A percentile compares a stretch with the other conserved stretches of the same genome.
phyloP scores from a whole-genome alignment of 2,329 filamentous ascomycete species.

The Fusarium sp. region DNA sequence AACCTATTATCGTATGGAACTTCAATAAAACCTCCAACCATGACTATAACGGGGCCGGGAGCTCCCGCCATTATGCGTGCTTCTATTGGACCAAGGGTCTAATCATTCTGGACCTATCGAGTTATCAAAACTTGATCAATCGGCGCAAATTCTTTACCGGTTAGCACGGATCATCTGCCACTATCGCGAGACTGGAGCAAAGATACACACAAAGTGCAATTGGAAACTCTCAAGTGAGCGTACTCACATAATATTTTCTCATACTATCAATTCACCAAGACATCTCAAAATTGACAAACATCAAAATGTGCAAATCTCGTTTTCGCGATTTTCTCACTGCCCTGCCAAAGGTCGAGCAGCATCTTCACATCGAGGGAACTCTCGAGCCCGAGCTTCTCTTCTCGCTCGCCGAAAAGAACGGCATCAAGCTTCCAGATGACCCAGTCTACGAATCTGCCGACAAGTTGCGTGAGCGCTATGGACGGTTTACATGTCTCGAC shows the following conservation, averaged over 20 bases:
- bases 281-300: background rate
- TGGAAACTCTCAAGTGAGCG: constrained; percentile 4
- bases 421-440: constrained; percentile 74
- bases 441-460: constrained; percentile 74
- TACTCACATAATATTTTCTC: background rate
- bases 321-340: constrained; percentile 72
- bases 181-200: background rate
- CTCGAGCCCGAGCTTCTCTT: constrained; percentile 80
- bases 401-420: constrained; percentile 76
- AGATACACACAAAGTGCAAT: background rate
- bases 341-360: constrained; percentile 86
- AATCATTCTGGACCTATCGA: constrained; percentile 27
- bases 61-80: constrained; percentile 32
- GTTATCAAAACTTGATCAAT: constrained; percentile 19
- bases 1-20: background rate
- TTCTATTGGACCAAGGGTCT: constrained; percentile 30
- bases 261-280: background rate
- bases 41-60: constrained; percentile 33
- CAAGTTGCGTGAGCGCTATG: constrained; percentile 75
- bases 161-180: background rate
- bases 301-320: constrained; percentile 66
- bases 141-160: constrained; percentile 14
- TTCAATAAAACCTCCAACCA: constrained; percentile 11
- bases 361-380: constrained; percentile 84
- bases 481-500: constrained; percentile 77